Percentiles rank a stretch among this genome's conserved stretches.
These are phyloP conservation scores for Globisporangium rhizosaccharum DNA, from an alignment of 352 stramenopile species.

Conservation along the genomic window DNA sequence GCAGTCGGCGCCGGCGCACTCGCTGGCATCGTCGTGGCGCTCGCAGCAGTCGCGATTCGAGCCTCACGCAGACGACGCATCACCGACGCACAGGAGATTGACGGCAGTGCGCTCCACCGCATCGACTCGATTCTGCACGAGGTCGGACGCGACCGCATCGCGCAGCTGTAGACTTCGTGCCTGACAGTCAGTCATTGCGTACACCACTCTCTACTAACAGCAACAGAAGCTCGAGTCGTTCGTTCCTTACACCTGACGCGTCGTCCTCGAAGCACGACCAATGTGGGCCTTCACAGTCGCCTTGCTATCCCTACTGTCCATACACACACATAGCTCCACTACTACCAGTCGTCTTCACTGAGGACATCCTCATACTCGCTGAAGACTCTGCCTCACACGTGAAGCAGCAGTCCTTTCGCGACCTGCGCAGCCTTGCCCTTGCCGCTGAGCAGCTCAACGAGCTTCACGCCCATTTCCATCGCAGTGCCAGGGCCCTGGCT, in stretches of 20 bases:
- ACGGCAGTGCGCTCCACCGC: conserved; percentile 1
- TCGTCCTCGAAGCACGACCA: no score
- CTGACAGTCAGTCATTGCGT: no score
- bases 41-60: conserved; percentile 20
- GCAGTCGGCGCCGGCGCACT: neutral
- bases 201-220: no score
- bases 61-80: neutral
- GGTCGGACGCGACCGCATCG: conserved; percentile 9
- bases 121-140: conserved; percentile 7
- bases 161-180: conserved; percentile 6
- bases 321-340: neutral
- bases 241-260: no score
- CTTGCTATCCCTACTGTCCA: neutral
- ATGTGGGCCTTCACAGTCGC: neutral
- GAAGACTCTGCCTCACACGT: neutral
- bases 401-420: conserved; percentile 51
- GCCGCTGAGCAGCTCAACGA: conserved; percentile 67
- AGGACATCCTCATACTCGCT: neutral
- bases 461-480: conserved; percentile 81
- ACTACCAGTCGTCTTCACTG: neutral
- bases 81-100: neutral
- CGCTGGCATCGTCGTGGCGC: neutral
- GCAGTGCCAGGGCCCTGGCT: conserved; percentile 72
- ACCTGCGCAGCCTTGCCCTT: conserved; percentile 58
- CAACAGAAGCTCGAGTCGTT: no score